Evolutionary conservation across 768 basidiomycete species (phyloP).

Genomic region (Termitomyces sp.): DNA sequence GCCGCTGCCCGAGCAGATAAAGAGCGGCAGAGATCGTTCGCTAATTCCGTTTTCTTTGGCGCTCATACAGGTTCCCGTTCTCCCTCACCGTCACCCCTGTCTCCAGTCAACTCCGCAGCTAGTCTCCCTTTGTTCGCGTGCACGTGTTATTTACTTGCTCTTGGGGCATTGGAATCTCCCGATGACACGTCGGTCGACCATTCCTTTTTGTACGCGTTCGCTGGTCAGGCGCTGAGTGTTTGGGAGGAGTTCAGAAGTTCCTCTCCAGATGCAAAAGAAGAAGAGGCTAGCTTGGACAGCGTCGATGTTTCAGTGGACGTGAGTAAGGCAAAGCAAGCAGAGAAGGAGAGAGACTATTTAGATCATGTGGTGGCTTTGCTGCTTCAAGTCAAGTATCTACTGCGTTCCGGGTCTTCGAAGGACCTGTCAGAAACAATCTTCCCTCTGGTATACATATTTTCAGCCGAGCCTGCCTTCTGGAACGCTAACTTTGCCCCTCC

Average conservation of each 20-base stretch:
- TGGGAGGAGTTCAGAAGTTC: constrained; percentile 29
- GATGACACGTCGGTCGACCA: constrained; percentile 12
- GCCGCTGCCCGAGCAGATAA: background rate
- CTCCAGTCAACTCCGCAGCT: background rate
- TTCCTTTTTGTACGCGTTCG: constrained; percentile 32
- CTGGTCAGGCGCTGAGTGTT: constrained; percentile 33
- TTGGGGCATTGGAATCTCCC: constrained; percentile 40
- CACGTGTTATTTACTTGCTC: constrained; percentile 54
- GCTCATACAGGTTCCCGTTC: background rate
- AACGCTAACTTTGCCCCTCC: background rate
- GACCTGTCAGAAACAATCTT: constrained; percentile 24
- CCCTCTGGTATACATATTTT: constrained; percentile 34
- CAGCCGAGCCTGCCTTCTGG: background rate
- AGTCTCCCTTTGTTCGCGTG: constrained; percentile 54
- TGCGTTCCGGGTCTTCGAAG: constrained; percentile 12
- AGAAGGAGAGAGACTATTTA: constrained; percentile 29
- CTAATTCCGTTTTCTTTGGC: constrained; percentile 14
- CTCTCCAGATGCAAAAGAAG: constrained; percentile 4
- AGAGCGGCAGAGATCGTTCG: constrained; percentile 9
- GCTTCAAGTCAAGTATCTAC: constrained; percentile 44
- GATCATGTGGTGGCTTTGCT: constrained; percentile 60
- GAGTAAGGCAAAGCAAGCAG: constrained; percentile 1
- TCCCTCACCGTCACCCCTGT: background rate
- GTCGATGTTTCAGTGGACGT: constrained; percentile 3
- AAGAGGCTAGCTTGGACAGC: background rate